Evolutionary conservation across 1,284 basidiomycete species (phyloP).

Genomic region (Sanghuangporus sanghuang): DNA sequence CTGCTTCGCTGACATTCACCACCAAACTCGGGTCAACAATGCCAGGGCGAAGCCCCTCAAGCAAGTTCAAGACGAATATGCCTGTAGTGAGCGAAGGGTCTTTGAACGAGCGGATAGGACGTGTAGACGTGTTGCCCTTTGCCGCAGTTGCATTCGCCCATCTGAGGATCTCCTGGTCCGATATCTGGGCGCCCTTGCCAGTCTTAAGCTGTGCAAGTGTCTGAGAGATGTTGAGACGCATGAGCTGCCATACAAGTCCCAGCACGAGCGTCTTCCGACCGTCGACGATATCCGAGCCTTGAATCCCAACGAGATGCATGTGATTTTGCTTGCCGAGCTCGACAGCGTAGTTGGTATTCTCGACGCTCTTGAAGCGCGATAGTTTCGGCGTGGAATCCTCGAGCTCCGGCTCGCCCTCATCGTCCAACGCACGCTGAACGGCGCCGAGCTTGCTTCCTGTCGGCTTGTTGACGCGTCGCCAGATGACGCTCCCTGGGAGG

Average conservation of each 20-base stretch:
- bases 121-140: conserved; percentile 59
- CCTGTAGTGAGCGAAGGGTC: conserved; percentile 89
- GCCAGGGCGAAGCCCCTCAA: conserved; percentile 88
- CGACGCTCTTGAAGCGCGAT: conserved; percentile 94
- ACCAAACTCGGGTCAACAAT: conserved; percentile 92
- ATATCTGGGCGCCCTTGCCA: conserved; percentile 68
- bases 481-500: conserved; percentile 85
- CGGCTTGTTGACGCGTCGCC: conserved; percentile 92
- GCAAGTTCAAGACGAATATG: conserved; percentile 90
- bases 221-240: conserved; percentile 91
- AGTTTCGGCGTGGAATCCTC: conserved; percentile 80
- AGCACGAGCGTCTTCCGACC: conserved; percentile 88
- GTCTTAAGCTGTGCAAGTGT: conserved; percentile 78
- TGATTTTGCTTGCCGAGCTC: conserved; percentile 90
- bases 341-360: conserved; percentile 96
- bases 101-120: conserved; percentile 86
- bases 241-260: conserved; percentile 96
- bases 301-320: conserved; percentile 96
- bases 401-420: conserved; percentile 67
- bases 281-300: conserved; percentile 96
- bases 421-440: conserved; percentile 34
- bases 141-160: conserved; percentile 95
- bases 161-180: conserved; percentile 89
- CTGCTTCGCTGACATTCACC: conserved; percentile 53
- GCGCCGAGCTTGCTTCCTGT: conserved; percentile 48